Evolutionary conservation across 1,284 basidiomycete genomes (phyloP), one percentile per base, ranked within the genome.

Genomic region (Abortiporus biennis): DNA sequence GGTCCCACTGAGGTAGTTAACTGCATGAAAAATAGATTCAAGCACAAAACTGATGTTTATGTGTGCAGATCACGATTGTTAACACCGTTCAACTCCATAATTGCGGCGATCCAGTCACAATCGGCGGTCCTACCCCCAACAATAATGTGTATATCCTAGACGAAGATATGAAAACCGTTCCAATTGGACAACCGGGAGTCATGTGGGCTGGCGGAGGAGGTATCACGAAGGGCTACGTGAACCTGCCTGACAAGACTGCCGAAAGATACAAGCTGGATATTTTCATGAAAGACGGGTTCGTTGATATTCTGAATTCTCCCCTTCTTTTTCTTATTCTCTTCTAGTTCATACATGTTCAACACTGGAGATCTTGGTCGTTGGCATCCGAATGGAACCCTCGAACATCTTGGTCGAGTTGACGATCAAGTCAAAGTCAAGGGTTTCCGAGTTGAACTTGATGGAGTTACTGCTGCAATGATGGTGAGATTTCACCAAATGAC

Each of bases 201-300:
- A 77, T 78, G 73, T 79, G 76, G 76, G 76, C 71, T 25, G 76
- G 76, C 35, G 77, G 76, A 34, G 66, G 61, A 16, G 72, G 76
- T 23, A 68, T 78, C 36, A 68, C 69, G 8, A 64, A 67, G 43
- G 76, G 76, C 3, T 79, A 78, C 47, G 51, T 77, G 41, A 74
- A 75, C 46, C 61, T 76, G 15, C 70, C 74, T 0, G 67, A 72
- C 15, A 74, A 74, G 53, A 78, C 73, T n/a, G 58, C 59, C 33
- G 74, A 78, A 54, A 55, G 71, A 16, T 78, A 77, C 52, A 62
- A 57, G 39, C 52, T 49, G 6, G 76, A 79, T 55, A 72, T 73
- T 6, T 78, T 77, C 55, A 49, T 61, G 17, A 63, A 68, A 44
- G 65, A 76, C 49, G 71, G 74, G 75, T 76, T 46, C 16, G 52